phyloP scores from a whole-genome alignment of 2,329 filamentous ascomycete species.

The Colletotrichum liriopes region DNA sequence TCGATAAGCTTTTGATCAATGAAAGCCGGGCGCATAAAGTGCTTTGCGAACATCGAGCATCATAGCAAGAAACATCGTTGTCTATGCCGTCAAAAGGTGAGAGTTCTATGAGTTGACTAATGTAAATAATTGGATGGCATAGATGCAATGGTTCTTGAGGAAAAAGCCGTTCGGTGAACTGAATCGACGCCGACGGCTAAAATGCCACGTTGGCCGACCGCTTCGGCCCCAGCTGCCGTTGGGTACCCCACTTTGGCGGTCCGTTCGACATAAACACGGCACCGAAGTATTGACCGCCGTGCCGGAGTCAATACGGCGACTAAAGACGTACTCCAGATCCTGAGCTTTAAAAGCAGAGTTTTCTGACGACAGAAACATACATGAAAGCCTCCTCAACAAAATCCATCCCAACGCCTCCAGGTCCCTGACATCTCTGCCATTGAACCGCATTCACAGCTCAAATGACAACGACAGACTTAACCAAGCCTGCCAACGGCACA shows the following conservation, averaged over 20 bases:
- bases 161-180: not conserved
- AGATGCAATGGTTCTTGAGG: too few relatives aligned
- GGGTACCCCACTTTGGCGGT: not conserved
- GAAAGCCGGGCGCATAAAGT: not conserved
- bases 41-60: not conserved
- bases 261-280: not conserved
- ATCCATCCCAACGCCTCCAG: not conserved
- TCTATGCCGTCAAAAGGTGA: not conserved
- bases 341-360: not conserved
- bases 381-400: not conserved
- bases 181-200: conserved; percentile 11
- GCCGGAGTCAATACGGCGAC: not conserved
- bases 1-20: not conserved
- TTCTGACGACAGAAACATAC: not conserved
- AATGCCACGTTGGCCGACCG: conserved; percentile 11
- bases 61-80: not conserved
- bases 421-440: not conserved
- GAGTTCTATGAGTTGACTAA: not conserved
- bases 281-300: not conserved
- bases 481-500: not conserved
- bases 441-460: not conserved
- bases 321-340: not conserved
- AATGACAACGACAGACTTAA: not conserved
- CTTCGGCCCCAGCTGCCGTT: not conserved
- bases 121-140: not conserved